phyloP scores from a whole-genome alignment of 2,329 filamentous ascomycete species.

The Pseudopyricularia cyperi region DNA sequence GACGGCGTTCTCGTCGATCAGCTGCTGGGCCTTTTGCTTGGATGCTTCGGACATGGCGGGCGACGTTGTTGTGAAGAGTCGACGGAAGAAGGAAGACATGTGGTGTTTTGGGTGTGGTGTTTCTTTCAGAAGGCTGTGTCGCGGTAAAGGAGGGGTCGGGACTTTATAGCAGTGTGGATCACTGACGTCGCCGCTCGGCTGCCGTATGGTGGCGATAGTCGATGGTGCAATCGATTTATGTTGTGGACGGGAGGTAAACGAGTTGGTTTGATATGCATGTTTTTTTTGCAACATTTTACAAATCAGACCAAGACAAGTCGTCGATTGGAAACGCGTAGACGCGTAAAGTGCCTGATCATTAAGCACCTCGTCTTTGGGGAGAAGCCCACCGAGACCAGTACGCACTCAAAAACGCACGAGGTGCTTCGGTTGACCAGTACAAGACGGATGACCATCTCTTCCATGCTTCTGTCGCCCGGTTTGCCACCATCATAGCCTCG shows the following conservation, averaged over 20 bases:
- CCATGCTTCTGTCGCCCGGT: no score
- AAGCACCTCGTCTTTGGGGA: no score
- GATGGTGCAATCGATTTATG: not conserved
- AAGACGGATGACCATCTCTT: no score
- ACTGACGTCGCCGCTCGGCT: conserved; percentile 1
- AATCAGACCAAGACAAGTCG: not conserved
- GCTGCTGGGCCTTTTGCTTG: conserved; percentile 67
- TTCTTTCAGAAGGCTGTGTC: not conserved
- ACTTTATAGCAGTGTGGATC: not conserved
- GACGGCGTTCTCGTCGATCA: conserved; percentile 84
- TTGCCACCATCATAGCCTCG: no score
- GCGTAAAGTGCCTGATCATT: no score
- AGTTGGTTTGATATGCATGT: not conserved
- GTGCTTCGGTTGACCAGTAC: no score
- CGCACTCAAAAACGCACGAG: no score
- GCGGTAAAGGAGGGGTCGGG: not conserved
- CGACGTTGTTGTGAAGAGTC: conserved; percentile 53
- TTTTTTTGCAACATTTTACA: not conserved
- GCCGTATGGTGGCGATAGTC: not conserved
- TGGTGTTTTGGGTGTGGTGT: not conserved
- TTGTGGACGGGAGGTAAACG: not conserved
- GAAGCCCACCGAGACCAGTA: no score
- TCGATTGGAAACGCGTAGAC: not conserved
- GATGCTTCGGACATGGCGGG: conserved; percentile 68
- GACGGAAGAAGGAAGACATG: conserved; percentile 39